These are phyloP conservation scores for Venturia aucupariae DNA, from an alignment of 2,329 filamentous ascomycete species.

Conservation along the genomic window DNA sequence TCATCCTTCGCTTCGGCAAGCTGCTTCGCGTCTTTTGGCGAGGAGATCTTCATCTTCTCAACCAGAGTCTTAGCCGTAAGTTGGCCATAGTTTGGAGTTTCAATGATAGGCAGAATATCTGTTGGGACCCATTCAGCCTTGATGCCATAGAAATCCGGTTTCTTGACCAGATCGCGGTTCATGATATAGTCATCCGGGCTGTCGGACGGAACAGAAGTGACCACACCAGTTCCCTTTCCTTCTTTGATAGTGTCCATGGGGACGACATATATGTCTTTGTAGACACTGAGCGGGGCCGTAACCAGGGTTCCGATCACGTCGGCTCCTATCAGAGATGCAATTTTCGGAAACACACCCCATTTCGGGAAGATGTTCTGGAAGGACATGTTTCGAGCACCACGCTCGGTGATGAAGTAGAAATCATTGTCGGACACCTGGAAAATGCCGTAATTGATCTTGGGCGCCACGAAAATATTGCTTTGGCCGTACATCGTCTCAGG, in stretches of 20 bases:
- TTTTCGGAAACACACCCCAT: constrained; percentile 65
- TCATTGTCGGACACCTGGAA: constrained; percentile 61
- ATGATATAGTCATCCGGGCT: constrained; percentile 94
- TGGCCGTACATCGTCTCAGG: constrained; percentile 99
- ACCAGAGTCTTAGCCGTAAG: constrained; percentile 75
- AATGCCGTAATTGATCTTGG: constrained; percentile 79
- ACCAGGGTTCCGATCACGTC: constrained; percentile 83
- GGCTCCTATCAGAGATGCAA: constrained; percentile 65
- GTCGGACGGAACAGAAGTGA: constrained; percentile 91
- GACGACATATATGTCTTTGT: constrained; percentile 73
- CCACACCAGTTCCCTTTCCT: constrained; percentile 92
- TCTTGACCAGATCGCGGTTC: constrained; percentile 79
- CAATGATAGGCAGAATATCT: constrained; percentile 69
- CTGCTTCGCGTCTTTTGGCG: constrained; percentile 86
- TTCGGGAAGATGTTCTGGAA: constrained; percentile 79
- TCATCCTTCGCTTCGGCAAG: constrained; percentile 90
- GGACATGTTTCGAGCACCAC: constrained; percentile 88
- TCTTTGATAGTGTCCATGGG: constrained; percentile 93
- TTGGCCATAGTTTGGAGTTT: constrained; percentile 77
- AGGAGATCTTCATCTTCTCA: constrained; percentile 91
- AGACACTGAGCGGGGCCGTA: constrained; percentile 82
- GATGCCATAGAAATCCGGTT: constrained; percentile 92
- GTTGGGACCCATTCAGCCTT: constrained; percentile 93
- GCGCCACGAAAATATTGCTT: constrained; percentile 89
- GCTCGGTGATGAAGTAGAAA: constrained; percentile 75